Percentiles rank a stretch among this genome's conserved stretches.
Evolutionary conservation across 371 early-diverging fungal genomes (phyloP).

Genomic region (Circinella umbellata): DNA sequence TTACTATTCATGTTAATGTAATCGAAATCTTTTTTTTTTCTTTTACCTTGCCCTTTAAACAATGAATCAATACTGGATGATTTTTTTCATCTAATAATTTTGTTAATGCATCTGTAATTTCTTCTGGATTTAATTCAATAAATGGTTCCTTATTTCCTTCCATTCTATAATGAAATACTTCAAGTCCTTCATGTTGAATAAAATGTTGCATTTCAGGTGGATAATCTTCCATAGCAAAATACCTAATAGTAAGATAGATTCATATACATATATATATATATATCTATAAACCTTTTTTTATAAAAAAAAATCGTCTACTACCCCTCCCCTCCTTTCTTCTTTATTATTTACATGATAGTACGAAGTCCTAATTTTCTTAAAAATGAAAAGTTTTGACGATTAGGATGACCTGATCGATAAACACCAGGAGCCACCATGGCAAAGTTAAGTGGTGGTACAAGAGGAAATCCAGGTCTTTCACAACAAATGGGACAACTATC

Average conservation of each 20-base stretch:
- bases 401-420: conserved; percentile 89
- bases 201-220: conserved; percentile 81
- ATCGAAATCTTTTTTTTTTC: neutral
- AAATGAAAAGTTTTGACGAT: conserved; percentile 81
- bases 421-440: conserved; percentile 87
- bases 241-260: conserved; percentile 38
- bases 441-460: conserved; percentile 92
- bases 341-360: conserved; percentile 68
- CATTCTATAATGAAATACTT: conserved; percentile 78
- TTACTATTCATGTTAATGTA: neutral
- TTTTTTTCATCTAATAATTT: conserved; percentile 79
- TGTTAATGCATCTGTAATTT: conserved; percentile 79
- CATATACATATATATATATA: too few relatives aligned
- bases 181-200: conserved; percentile 72
- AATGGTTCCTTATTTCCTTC: conserved; percentile 96
- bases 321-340: neutral
- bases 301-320: too few relatives aligned
- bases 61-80: conserved; percentile 90
- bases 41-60: conserved; percentile 89
- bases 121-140: conserved; percentile 81
- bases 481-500: conserved; percentile 46
- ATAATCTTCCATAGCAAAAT: conserved; percentile 83
- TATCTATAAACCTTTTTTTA: too few relatives aligned
- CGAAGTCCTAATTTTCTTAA: conserved; percentile 76
- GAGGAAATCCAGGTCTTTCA: conserved; percentile 46